Base-by-base conservation (phyloP, 2,329 filamentous ascomycete species). In the Aspergillus terreus region DNA sequence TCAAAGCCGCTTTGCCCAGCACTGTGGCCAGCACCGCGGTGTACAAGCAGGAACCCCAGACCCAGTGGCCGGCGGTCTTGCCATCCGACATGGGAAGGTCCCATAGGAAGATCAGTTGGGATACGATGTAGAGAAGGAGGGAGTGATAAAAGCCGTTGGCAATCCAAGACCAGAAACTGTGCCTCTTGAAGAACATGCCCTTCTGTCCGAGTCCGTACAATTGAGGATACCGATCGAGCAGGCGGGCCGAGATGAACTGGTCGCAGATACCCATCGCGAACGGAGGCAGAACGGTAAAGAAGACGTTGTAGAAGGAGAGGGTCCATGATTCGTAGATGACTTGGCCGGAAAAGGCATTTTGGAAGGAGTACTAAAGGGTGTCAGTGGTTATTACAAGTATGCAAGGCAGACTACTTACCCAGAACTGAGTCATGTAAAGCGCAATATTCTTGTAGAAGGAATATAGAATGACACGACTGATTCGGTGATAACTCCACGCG, bases 361-460 rank as follows among this genome's bases (percentile, higher is more conserved):
- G 91, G 78, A 99, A 99, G 0, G 91, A 90, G 74, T 94, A 97
- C 88, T 92, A 53, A 63, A 70, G 67, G 57, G 67, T 63, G 51
- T 62, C 50, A 64, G 58, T 41, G 21, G 21, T n/a, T 14, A 35
- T 35, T 12, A 27, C 5, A 44, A 44, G 19, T 3, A 40, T 3
- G 4, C 15, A 21, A 17, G 19, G 11, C 14, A 44, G 6, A 4
- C 33, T 17, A 44, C 86, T 76, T 78, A 91, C 88, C 90, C 95
- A 99, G 70, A 99, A 99, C 69, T 99, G 95, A 54, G 95, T 99
- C 88, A 99, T 92, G 75, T 97, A 99, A 55, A 99, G 79, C 17
- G 92, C 87, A 60, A 97, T 96, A 75, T 99, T 99, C 80, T 99
- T 99, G 80, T 99, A 99, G 72, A 97, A 99, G 6, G 94, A 97